Base-by-base conservation (phyloP, 306 rosid genomes). In the Astragalus glycyphyllos region DNA sequence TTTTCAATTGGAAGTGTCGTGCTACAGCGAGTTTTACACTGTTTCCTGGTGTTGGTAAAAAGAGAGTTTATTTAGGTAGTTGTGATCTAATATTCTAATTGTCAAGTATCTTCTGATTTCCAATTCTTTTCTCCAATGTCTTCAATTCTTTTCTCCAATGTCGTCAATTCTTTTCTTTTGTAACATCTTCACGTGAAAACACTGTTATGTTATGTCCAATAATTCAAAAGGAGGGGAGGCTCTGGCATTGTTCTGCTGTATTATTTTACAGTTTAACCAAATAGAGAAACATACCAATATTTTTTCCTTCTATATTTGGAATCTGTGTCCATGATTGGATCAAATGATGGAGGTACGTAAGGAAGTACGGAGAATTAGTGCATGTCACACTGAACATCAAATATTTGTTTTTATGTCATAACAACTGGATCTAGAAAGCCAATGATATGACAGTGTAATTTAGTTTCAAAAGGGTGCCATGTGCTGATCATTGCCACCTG, bases 81-180 rank as follows among this genome's bases (percentile, higher is more conserved):
- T 54, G 64, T 70, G 58, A 49, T 68, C 82, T 83, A 72, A 64
- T 74, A 72, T 9, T 37, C 80, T 77, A 65, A 71, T 67, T 82
- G 78, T 51, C 29, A 70, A 53, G 69, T 26, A 70, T 60, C 3
- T 26, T 26, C 32, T 53, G 65, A 71, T 71, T 64, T 53, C 57
- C 59, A 44, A 78, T 79, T 83, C 79, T 75, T 83, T 69, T 35
- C 14, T 20, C 61, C 49, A 31, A n/a, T n/a, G n/a, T n/a, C n/a
- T n/a, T n/a, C n/a, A n/a, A n/a, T n/a, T n/a, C n/a, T n/a, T n/a
- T n/a, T n/a, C n/a, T n/a, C n/a, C n/a, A n/a, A n/a, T n/a, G n/a
- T n/a, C n/a, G n/a, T n/a, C n/a, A n/a, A n/a, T n/a, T n/a, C n/a
- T n/a, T 14, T 10, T 55, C n/a, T 50, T 69, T 42, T 47, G 23